Base-by-base conservation (phyloP, 352 stramenopile genomes). In the Globisporangium paddicum region DNA sequence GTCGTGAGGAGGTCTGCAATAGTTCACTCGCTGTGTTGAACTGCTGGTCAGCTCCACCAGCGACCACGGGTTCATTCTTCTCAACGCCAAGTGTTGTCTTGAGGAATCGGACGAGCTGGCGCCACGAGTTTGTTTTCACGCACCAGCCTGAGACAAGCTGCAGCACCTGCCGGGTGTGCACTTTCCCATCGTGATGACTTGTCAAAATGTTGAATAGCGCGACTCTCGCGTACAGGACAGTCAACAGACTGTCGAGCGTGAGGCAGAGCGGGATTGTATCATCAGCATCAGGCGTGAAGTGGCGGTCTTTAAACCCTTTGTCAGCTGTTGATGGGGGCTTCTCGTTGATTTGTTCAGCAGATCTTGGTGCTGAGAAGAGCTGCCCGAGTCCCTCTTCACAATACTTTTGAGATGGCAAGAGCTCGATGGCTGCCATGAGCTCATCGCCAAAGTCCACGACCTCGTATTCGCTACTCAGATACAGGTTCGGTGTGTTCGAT, bases 251-350 rank as follows among this genome's bases (percentile, higher is more conserved):
- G 47, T 82, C 71, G 21, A 71, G 54, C 7, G 55, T 38, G 21
- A 75, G 26, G 3, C 66, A 56, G n/a, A 80, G 57, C n/a, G 71
- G 75, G 40, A 75, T 9, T 16, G 64, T 21, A 11, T 74, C 68
- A 18, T 66, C 48, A 10, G 52, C 26, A 25, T 30, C 37, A 10
- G 23, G 10, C 7, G 14, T 32, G 3, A 62, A 64, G 14, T 37
- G 34, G 19, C 3, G 13, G 5, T 44, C 23, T 38, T 55, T 32
- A 19, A 11, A 3, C 21, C 16, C 38, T 21, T 44, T 44, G 19
- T 5, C n/a, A n/a, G 13, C 8, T 16, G 14, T 25, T 9, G 45
- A 38, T 37, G 9, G 14, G 26, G 21, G 18, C 16, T 41, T 21
- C 21, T 38, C 49, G 25, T 16, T 58, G 11, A 4, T 21, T 5